A percentile compares a stretch with the other conserved stretches of the same genome.
Conservation (phyloP, 2,329 filamentous ascomycete species). For the Aspergillus transmontanensis region DNA sequence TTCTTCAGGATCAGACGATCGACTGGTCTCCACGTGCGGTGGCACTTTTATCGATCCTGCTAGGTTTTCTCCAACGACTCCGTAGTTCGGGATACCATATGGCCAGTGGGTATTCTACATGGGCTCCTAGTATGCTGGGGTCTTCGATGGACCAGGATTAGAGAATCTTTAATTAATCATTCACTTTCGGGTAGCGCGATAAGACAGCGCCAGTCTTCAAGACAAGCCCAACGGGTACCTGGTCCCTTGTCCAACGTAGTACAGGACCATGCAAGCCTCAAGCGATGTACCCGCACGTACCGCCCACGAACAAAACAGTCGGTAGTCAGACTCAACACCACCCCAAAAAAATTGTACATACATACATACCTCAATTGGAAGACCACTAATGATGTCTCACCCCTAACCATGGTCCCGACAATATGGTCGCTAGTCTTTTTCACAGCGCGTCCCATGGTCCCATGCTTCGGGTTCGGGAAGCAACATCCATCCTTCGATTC, state of each 20-base stretch:
- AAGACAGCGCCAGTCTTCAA: not conserved
- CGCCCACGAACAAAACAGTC: not conserved
- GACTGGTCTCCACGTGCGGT: conserved; percentile 12
- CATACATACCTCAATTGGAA: too few relatives aligned
- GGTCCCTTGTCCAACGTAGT: not conserved
- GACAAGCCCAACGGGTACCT: not conserved
- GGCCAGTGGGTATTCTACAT: conserved; percentile 6
- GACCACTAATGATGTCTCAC: not conserved
- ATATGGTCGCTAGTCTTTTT: not conserved
- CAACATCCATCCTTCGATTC: not conserved
- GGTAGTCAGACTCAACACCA: not conserved
- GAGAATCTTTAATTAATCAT: not conserved
- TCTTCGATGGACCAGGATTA: conserved; percentile 2
- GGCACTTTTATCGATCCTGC: conserved; percentile 17
- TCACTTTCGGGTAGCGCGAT: not conserved
- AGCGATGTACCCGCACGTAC: not conserved
- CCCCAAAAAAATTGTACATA: too few relatives aligned
- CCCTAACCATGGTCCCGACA: not conserved
- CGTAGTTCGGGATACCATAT: conserved; percentile 6
- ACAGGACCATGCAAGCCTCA: not conserved
- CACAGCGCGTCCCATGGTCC: not conserved
- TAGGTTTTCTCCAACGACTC: conserved; percentile 5
- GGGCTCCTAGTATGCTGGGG: not conserved
- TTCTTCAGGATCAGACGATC: conserved; percentile 12
- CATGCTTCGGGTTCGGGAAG: not conserved